These are phyloP conservation scores for Sugiyamaella paludigena DNA, from an alignment of 1,139 yeast genomes.

Conservation along the genomic window DNA sequence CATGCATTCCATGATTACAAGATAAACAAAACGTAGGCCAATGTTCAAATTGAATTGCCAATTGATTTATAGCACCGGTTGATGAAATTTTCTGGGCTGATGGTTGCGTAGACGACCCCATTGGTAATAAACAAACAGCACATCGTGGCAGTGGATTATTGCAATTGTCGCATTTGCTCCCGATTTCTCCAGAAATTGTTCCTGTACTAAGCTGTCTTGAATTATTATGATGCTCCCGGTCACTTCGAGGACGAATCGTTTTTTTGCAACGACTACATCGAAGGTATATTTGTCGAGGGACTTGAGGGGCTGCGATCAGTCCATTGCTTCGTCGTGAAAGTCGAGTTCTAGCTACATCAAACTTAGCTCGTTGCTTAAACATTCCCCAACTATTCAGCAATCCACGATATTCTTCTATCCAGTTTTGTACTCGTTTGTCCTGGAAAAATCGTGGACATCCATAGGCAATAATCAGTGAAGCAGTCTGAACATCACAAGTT, in stretches of 20 bases:
- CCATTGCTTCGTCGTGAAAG: constrained; percentile 57
- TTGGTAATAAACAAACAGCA: constrained; percentile 77
- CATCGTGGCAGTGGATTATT: constrained; percentile 89
- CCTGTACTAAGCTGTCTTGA: constrained; percentile 3
- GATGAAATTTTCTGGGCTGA: constrained; percentile 35
- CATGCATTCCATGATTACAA: constrained; percentile 93
- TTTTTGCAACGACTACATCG: constrained; percentile 83
- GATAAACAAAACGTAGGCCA: constrained; percentile 89
- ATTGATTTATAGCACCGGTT: constrained; percentile 12
- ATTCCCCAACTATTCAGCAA: constrained; percentile 82
- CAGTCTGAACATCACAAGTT: constrained; percentile 91
- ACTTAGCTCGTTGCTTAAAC: constrained; percentile 73
- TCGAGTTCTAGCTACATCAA: constrained; percentile 75
- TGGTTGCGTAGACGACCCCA: constrained; percentile 60
- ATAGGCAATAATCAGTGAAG: constrained; percentile 73
- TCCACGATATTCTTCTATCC: constrained; percentile 70
- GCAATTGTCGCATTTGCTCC: constrained; percentile 67
- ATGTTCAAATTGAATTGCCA: constrained; percentile 31
- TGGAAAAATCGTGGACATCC: constrained; percentile 79
- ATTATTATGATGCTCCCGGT: constrained; percentile 9
- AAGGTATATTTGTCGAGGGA: constrained; percentile 72
- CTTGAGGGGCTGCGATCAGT: constrained; percentile 46
- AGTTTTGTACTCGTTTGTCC: constrained; percentile 67
- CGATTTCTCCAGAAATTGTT: constrained; percentile 9
- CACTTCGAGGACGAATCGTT: constrained; percentile 19